Evolutionary conservation across 495 filamentous ascomycete species (phyloP).

Genomic region (Daldinia grandis): DNA sequence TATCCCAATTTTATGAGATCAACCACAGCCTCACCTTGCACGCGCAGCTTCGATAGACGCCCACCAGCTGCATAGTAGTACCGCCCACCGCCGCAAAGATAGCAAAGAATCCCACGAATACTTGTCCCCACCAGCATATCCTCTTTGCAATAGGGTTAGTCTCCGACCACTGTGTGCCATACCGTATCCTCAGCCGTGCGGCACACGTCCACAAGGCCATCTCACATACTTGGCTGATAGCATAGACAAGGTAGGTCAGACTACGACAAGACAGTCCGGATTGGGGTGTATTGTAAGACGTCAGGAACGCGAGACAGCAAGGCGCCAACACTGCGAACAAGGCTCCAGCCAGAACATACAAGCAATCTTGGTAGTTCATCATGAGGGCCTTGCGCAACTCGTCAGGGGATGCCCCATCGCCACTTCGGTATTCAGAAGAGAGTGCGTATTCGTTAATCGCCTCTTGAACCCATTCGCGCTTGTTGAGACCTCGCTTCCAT

Average conservation of each 20-base stretch:
- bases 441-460: conserved; percentile 37
- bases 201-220: conserved; percentile 46
- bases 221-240: conserved; percentile 48
- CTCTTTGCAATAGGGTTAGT: conserved; percentile 32
- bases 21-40: conserved; percentile 36
- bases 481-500: conserved; percentile 46
- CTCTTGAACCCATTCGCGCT: conserved; percentile 45
- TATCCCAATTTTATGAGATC: not conserved
- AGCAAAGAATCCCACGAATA: conserved; percentile 44
- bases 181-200: conserved; percentile 32
- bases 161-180: conserved; percentile 38
- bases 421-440: conserved; percentile 7
- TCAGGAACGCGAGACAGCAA: conserved; percentile 51
- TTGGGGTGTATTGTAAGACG: conserved; percentile 53
- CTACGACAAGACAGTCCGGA: conserved; percentile 54
- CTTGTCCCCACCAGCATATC: conserved; percentile 43
- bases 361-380: conserved; percentile 36
- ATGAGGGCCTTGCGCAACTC: conserved; percentile 33
- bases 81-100: conserved; percentile 48
- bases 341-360: conserved; percentile 43
- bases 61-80: conserved; percentile 52
- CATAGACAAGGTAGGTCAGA: conserved; percentile 54
- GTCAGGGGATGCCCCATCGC: conserved; percentile 1
- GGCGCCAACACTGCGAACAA: conserved; percentile 47
- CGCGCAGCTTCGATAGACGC: conserved; percentile 51